Evolutionary conservation across 352 stramenopile species (phyloP).

Genomic region (Blastocystis sp.): DNA sequence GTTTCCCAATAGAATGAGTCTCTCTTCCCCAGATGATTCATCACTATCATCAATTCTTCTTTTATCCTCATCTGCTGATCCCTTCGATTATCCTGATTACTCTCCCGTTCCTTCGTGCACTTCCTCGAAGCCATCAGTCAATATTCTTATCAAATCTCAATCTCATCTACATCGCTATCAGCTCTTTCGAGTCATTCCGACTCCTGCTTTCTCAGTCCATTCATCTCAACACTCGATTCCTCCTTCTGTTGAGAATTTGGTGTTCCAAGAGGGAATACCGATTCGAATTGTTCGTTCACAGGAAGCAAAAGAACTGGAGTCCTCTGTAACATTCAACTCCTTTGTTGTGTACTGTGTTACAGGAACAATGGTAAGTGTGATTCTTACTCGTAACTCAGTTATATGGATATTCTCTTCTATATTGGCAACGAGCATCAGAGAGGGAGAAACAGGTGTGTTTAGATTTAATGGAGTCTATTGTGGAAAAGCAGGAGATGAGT

Average conservation of each 20-base stretch:
- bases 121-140: not conserved
- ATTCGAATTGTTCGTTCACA: not conserved
- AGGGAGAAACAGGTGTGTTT: not conserved
- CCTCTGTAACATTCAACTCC: not conserved
- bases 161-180: slow-evolving; percentile 24
- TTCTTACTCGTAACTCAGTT: not conserved
- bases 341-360: slow-evolving; percentile 8
- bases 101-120: not conserved
- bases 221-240: not conserved
- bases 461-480: not conserved
- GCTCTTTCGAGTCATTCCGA: not conserved
- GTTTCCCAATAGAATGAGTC: not conserved
- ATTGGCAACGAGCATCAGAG: not conserved
- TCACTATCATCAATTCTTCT: not conserved
- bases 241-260: not conserved
- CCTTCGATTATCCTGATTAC: slow-evolving; percentile 36
- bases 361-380: not conserved
- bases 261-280: slow-evolving; percentile 48
- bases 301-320: not conserved
- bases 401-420: slow-evolving; percentile 49
- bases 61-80: not conserved
- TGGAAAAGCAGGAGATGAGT: not conserved
- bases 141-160: not conserved
- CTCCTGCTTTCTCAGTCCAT: not conserved
- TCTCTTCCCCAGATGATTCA: not conserved